These are phyloP conservation scores for Bryopsis sp. DNA, from an alignment of 139 green algal genomes.

Conservation along the genomic window DNA sequence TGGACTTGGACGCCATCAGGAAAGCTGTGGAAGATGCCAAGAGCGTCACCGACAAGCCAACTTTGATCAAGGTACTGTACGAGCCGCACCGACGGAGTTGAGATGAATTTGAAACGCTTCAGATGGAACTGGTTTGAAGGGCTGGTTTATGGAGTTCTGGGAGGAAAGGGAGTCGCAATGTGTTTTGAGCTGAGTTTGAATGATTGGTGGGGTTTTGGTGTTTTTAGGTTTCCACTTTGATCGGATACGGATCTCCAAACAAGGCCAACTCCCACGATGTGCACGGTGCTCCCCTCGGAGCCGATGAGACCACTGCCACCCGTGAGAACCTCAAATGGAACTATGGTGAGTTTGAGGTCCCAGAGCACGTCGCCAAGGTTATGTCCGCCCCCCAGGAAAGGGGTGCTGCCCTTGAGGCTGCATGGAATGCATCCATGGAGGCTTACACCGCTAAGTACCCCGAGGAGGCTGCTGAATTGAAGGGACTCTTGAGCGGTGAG, in stretches of 20 bases:
- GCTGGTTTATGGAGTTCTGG: too few species aligned
- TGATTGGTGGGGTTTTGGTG: slow-evolving; percentile 7
- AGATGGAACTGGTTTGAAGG: too few species aligned
- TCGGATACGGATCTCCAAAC: slow-evolving; percentile 98
- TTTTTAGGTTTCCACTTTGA: slow-evolving; percentile 83
- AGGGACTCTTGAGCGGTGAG: slow-evolving; percentile 66
- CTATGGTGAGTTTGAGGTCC: slow-evolving; percentile 88
- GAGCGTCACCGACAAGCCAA: slow-evolving; percentile 90
- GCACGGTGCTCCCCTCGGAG: slow-evolving; percentile 91
- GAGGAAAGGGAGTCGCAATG: too few species aligned
- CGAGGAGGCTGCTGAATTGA: slow-evolving; percentile 73
- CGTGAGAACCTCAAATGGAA: slow-evolving; percentile 91
- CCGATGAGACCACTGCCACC: slow-evolving; percentile 86
- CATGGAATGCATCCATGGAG: slow-evolving; percentile 39
- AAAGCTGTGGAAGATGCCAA: slow-evolving; percentile 77
- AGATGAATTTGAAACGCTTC: slow-evolving; percentile 5
- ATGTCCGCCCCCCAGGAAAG: slow-evolving; percentile 22
- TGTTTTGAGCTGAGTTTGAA: slow-evolving; percentile 15
- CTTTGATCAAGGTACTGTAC: slow-evolving; percentile 94
- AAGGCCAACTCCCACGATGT: slow-evolving; percentile 96
- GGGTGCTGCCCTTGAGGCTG: slow-evolving; percentile 36
- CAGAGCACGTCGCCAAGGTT: slow-evolving; percentile 56
- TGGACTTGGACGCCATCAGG: slow-evolving; percentile 77
- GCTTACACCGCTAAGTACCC: slow-evolving; percentile 68
- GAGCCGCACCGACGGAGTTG: background rate